Evolutionary conservation across 495 filamentous ascomycete genomes (phyloP).

Genomic region (Trichoderma gamsii): DNA sequence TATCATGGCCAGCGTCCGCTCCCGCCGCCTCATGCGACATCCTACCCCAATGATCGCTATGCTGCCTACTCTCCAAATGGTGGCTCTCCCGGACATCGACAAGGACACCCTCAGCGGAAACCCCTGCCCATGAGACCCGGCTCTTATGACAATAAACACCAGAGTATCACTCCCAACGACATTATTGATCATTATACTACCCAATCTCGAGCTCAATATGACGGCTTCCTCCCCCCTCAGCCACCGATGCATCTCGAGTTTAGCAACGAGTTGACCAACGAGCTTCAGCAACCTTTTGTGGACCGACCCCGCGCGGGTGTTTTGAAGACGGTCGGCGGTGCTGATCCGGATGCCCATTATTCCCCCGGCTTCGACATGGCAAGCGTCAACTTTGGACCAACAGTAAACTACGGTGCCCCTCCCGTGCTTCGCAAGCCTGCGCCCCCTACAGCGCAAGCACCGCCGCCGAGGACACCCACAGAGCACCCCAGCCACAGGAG

Average conservation of each 20-base stretch:
- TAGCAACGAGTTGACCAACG: no score
- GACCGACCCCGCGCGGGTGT: conserved; percentile 76
- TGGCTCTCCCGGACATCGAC: background rate
- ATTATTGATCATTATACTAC: conserved; percentile 8
- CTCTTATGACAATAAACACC: background rate
- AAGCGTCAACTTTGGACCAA: conserved; percentile 80
- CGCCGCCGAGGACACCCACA: conserved; percentile 24
- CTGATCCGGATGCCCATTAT: conserved; percentile 26
- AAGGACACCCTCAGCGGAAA: conserved; percentile 1
- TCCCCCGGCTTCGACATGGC: conserved; percentile 52
- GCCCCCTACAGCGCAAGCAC: conserved; percentile 18
- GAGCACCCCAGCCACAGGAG: background rate
- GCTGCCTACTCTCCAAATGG: background rate
- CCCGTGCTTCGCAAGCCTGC: conserved; percentile 24
- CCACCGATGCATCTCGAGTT: conserved; percentile 3
- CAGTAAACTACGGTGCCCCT: conserved; percentile 53
- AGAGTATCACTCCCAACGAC: conserved; percentile 11
- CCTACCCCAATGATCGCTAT: background rate
- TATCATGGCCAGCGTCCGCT: background rate
- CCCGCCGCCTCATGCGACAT: background rate
- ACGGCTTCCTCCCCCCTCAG: conserved; percentile 28
- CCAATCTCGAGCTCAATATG: conserved; percentile 1
- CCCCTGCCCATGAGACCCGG: background rate
- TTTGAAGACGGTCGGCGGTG: conserved; percentile 69
- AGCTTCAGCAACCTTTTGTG: conserved; percentile 37